Evolutionary conservation across 345 rosid species (phyloP).

Genomic region (Turnera subulata): DNA sequence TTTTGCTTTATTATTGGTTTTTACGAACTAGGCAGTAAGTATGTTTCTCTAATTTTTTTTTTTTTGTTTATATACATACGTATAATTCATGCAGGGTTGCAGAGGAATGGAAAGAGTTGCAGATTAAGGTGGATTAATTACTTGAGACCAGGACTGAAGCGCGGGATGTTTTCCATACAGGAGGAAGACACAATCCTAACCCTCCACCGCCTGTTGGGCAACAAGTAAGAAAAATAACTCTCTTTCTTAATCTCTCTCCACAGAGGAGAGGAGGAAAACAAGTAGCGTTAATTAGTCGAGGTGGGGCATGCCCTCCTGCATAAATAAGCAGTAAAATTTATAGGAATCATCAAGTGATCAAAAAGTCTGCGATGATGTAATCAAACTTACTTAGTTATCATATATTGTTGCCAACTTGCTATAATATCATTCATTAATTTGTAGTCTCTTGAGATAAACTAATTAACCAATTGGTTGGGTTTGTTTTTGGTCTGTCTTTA

Average conservation of each 20-base stretch:
- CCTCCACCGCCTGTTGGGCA: conserved; percentile 72
- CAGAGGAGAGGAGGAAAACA: too few species aligned
- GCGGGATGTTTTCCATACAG: conserved; percentile 51
- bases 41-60: background rate
- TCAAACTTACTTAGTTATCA: background rate
- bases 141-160: conserved; percentile 79
- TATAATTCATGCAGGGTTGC: conserved; percentile 46
- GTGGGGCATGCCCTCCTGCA: background rate
- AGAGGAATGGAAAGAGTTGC: conserved; percentile 94
- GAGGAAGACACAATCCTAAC: conserved; percentile 69
- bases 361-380: too few species aligned
- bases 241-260: too few species aligned
- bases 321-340: background rate
- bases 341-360: too few species aligned
- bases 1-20: background rate
- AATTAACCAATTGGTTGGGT: background rate
- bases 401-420: background rate
- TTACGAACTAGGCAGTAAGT: background rate
- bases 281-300: background rate
- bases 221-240: conserved; percentile 51
- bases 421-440: background rate
- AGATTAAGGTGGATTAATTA: conserved; percentile 94
- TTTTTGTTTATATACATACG: too few species aligned
- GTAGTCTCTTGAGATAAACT: background rate
- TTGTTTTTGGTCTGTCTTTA: background rate